Percentiles rank a stretch among this genome's conserved stretches.
Evolutionary conservation across 1,284 basidiomycete species (phyloP).

Genomic region (Anthracocystis walkeri): DNA sequence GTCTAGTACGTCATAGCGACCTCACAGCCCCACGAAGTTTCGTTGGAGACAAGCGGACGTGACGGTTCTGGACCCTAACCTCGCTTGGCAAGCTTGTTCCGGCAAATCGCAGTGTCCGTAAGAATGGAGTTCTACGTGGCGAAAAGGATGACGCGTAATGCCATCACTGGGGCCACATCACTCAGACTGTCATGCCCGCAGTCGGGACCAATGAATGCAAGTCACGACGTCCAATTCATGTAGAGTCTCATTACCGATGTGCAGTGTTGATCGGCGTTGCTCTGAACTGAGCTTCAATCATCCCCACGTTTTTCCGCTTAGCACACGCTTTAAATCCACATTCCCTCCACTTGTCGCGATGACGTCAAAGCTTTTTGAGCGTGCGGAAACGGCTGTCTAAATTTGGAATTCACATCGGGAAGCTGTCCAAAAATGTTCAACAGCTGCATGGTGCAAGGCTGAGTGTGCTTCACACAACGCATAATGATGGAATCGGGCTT

Average conservation of each 20-base stretch:
- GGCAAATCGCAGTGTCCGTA: no score
- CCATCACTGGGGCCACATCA: neutral
- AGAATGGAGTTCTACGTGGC: neutral
- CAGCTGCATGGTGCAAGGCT: neutral
- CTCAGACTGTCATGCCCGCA: no score
- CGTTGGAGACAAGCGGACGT: neutral
- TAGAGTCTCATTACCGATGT: neutral
- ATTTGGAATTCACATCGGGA: constrained; percentile 1
- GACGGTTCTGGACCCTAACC: constrained; percentile 4
- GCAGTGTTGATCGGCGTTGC: constrained; percentile 3
- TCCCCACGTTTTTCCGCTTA: constrained; percentile 17
- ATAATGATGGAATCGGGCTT: constrained; percentile 17
- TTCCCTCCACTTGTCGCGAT: neutral
- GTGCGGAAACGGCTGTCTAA: neutral
- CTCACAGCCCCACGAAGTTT: neutral
- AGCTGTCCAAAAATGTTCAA: neutral
- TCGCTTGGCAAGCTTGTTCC: neutral
- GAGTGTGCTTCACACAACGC: neutral
- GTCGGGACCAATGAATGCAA: neutral
- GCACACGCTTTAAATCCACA: no score
- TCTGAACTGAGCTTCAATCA: neutral
- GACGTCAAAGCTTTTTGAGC: neutral
- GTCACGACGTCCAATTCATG: neutral
- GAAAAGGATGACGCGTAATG: neutral
- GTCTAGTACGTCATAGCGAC: neutral